Percentiles rank a stretch among this genome's conserved stretches.
These are phyloP conservation scores for Gossypium ekmanianum DNA, from an alignment of 345 rosid genomes.

Conservation along the genomic window DNA sequence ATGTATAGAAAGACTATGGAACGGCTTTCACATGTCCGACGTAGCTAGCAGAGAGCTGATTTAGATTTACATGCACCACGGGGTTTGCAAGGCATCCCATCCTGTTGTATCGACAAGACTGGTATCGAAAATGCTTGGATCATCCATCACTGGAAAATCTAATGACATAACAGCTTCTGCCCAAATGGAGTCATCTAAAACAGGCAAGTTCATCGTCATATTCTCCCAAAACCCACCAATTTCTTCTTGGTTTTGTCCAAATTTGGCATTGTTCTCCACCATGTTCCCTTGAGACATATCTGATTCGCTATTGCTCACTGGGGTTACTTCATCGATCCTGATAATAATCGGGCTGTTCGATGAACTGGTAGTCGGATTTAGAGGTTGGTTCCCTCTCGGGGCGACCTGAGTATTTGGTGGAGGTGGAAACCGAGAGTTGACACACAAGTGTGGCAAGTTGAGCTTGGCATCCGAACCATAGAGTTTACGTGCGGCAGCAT, in stretches of 20 bases:
- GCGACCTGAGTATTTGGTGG: slow-evolving; percentile 7
- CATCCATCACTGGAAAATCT: slow-evolving; percentile 53
- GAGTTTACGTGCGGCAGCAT: slow-evolving; percentile 82
- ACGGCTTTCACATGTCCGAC: neutral
- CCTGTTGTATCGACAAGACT: slow-evolving; percentile 37
- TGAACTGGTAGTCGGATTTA: slow-evolving; percentile 7
- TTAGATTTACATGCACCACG: slow-evolving; percentile 44
- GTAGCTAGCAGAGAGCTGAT: neutral
- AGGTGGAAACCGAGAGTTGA: neutral
- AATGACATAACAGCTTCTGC: slow-evolving; percentile 76
- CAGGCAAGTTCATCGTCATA: slow-evolving; percentile 49
- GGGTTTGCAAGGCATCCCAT: slow-evolving; percentile 58
- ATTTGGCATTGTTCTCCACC: slow-evolving; percentile 3
- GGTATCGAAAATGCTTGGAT: slow-evolving; percentile 35
- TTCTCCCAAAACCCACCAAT: slow-evolving; percentile 50
- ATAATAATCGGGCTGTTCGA: slow-evolving; percentile 13
- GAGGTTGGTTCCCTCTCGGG: slow-evolving; percentile 17
- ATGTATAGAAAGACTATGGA: too few species aligned
- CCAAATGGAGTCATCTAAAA: slow-evolving; percentile 80
- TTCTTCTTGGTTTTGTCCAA: slow-evolving; percentile 23
- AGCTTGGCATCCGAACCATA: slow-evolving; percentile 78
- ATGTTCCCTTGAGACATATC: slow-evolving; percentile 8
- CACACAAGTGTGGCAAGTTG: slow-evolving; percentile 52
- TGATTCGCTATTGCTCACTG: slow-evolving; percentile 13
- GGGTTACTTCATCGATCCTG: neutral